Evolutionary conservation across 495 filamentous ascomycete genomes (phyloP).

Genomic region (Penicillium waksmanii): DNA sequence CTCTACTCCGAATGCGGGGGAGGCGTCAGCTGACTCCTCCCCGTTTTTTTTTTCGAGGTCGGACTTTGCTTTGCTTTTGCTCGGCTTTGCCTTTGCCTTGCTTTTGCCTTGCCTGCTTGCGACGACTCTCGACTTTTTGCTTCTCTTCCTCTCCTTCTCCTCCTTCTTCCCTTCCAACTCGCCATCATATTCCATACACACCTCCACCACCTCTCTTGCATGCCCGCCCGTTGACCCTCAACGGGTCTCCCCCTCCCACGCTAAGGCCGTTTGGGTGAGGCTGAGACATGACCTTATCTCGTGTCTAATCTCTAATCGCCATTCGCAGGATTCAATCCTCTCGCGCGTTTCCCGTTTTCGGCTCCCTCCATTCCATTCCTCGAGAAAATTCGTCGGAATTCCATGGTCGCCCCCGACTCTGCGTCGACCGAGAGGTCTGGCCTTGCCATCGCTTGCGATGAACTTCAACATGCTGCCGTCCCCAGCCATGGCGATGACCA

Average conservation of each 20-base stretch:
- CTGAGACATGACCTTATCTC: conserved; percentile 24
- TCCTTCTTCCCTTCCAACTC: not conserved
- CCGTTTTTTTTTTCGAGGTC: conserved; percentile 15
- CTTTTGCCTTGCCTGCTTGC: not conserved
- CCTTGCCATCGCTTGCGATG: conserved; percentile 16
- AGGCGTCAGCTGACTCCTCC: conserved; percentile 26
- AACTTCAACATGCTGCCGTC: conserved; percentile 8
- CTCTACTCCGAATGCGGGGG: conserved; percentile 24
- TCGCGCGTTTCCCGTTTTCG: conserved; percentile 20
- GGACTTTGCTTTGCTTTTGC: conserved; percentile 12
- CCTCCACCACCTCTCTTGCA: not conserved
- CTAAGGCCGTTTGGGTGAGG: conserved; percentile 32
- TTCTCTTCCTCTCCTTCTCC: conserved; percentile 5
- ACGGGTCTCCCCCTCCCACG: conserved; percentile 27
- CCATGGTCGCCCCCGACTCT: conserved; percentile 32
- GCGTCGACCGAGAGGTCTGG: conserved; percentile 33
- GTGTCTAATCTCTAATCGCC: conserved; percentile 17
- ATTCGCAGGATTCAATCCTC: conserved; percentile 4
- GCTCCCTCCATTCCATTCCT: not conserved
- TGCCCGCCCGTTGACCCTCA: conserved; percentile 27
- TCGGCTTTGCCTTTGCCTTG: conserved; percentile 2
- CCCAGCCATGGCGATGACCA: conserved; percentile 20
- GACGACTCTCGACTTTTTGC: not conserved
- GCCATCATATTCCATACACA: not conserved
- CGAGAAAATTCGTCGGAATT: not conserved